These are phyloP conservation scores for Boletus hoseneyae DNA, from an alignment of 1,284 basidiomycete genomes.

Conservation along the genomic window DNA sequence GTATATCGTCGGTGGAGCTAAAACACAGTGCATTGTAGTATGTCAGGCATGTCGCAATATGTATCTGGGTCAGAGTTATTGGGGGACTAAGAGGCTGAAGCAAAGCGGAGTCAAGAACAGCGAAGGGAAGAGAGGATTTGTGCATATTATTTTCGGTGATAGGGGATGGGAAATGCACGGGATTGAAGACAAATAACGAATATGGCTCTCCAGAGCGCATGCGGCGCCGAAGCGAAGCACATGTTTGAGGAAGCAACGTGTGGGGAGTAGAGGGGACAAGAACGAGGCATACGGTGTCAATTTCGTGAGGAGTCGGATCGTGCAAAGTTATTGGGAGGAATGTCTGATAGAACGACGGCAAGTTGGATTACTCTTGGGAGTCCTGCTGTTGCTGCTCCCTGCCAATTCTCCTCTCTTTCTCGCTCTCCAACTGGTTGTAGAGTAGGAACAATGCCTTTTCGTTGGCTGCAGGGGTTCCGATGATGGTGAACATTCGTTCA, in stretches of 20 bases:
- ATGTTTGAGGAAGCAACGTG: constrained; percentile 12
- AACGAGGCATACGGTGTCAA: constrained; percentile 29
- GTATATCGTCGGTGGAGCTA: constrained; percentile 30
- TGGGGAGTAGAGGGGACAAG: constrained; percentile 27
- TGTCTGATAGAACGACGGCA: neutral
- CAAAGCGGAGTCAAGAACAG: constrained; percentile 32
- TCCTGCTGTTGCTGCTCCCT: constrained; percentile 70
- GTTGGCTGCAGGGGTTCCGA: constrained; percentile 94
- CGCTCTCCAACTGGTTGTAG: constrained; percentile 95
- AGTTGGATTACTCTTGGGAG: constrained; percentile 43
- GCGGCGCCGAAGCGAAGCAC: constrained; percentile 13
- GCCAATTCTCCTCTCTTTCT: constrained; percentile 89
- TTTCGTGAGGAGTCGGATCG: constrained; percentile 15
- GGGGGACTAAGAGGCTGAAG: constrained; percentile 17
- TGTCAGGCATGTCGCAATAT: constrained; percentile 31
- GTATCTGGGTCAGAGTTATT: constrained; percentile 28
- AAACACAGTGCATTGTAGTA: constrained; percentile 38
- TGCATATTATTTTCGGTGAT: constrained; percentile 29
- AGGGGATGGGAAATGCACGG: constrained; percentile 24
- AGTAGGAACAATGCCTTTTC: constrained; percentile 96
- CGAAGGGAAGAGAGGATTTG: constrained; percentile 19
- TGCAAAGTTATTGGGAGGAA: constrained; percentile 8
- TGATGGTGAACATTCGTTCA: constrained; percentile 99
- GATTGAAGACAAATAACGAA: constrained; percentile 26
- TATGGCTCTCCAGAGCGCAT: constrained; percentile 17